Percentiles rank a stretch among this genome's conserved stretches.
These are phyloP conservation scores for Fonsecaea nubica DNA, from an alignment of 2,329 filamentous ascomycete species.

Conservation along the genomic window DNA sequence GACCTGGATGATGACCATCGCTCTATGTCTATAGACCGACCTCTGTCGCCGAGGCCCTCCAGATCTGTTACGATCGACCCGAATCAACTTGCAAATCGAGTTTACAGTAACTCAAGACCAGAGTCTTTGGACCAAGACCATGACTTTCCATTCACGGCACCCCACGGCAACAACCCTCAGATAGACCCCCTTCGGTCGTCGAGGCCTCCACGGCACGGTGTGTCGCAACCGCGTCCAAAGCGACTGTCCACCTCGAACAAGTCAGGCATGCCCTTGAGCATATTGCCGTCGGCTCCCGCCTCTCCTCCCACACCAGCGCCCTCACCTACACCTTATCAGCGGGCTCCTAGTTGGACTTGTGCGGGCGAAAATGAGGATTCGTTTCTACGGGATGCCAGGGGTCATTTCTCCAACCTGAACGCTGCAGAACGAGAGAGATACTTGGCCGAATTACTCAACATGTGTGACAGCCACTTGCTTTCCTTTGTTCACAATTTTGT, in stretches of 20 bases:
- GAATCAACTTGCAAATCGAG: conserved; percentile 29
- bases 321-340: conserved; percentile 68
- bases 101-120: conserved; percentile 33
- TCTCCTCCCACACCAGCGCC: conserved; percentile 72
- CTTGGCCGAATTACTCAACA: conserved; percentile 84
- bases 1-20: conserved; percentile 29
- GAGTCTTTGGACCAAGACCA: conserved; percentile 43
- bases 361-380: conserved; percentile 75
- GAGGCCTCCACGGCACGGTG: conserved; percentile 43
- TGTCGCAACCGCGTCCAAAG: conserved; percentile 41
- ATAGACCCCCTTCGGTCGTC: conserved; percentile 43
- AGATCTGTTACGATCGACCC: conserved; percentile 36
- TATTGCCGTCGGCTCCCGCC: conserved; percentile 69
- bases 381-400: conserved; percentile 77
- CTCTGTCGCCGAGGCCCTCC: conserved; percentile 38
- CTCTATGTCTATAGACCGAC: conserved; percentile 32
- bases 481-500: conserved; percentile 98
- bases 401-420: conserved; percentile 79
- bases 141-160: conserved; percentile 44
- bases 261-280: conserved; percentile 62
- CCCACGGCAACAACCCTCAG: conserved; percentile 41
- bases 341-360: conserved; percentile 58
- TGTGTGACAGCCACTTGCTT: conserved; percentile 92
- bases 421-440: conserved; percentile 78
- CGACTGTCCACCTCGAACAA: conserved; percentile 37